Conservation (phyloP, 2,329 filamentous ascomycete genomes). For the Pyricularia sp. region DNA sequence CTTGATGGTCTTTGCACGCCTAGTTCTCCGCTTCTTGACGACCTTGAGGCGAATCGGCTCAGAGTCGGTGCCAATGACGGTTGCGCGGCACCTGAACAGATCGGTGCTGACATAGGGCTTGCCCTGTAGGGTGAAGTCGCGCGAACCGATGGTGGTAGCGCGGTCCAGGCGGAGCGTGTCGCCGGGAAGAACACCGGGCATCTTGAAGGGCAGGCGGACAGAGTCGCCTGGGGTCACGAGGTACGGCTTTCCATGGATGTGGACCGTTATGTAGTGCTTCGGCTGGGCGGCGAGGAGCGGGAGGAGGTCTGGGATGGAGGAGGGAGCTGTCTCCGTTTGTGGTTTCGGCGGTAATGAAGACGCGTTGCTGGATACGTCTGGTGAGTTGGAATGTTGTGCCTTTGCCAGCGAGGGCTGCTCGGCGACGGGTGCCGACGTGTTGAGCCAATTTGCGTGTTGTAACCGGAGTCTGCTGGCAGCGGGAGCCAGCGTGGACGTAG, state of each 20-base stretch:
- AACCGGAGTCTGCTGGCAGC: neutral
- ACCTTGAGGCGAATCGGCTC: constrained; percentile 65
- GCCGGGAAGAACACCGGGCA: constrained; percentile 63
- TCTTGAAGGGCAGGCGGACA: constrained; percentile 65
- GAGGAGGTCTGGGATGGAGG: constrained; percentile 41
- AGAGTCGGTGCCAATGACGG: constrained; percentile 72
- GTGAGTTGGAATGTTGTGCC: neutral
- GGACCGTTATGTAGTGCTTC: constrained; percentile 63
- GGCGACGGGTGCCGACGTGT: neutral
- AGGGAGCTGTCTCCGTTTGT: neutral
- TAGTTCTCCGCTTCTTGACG: constrained; percentile 69
- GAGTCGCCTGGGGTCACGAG: constrained; percentile 65
- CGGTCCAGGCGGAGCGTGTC: constrained; percentile 82
- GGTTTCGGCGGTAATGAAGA: neutral
- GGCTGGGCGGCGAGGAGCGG: constrained; percentile 62
- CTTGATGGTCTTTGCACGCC: constrained; percentile 59
- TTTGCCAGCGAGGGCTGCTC: neutral
- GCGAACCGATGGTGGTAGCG: constrained; percentile 66
- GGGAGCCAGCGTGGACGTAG: neutral
- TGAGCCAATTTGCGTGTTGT: neutral
- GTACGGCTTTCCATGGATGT: constrained; percentile 70
- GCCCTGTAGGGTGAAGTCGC: constrained; percentile 82
- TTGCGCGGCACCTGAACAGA: constrained; percentile 73
- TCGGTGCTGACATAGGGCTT: constrained; percentile 70
- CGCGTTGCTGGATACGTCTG: neutral